Conservation (phyloP, 2,329 filamentous ascomycete species). For the Blastomyces parvus region DNA sequence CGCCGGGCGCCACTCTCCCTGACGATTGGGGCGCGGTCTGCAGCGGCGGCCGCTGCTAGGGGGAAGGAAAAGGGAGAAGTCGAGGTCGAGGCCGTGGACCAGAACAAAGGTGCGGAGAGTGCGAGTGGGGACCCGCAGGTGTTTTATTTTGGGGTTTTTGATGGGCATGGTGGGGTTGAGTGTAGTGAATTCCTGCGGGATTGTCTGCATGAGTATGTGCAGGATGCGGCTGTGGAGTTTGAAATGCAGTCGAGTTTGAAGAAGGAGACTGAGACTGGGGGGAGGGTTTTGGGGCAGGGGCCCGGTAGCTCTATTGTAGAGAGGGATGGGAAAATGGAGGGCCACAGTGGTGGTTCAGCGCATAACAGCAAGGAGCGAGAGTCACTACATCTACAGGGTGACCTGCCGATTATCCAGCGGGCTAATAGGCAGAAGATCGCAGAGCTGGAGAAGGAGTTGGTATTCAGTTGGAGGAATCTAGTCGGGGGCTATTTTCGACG, state of each 20-base stretch:
- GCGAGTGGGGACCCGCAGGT: conserved; percentile 85
- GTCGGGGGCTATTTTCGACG: conserved; percentile 92
- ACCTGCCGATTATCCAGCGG: conserved; percentile 42
- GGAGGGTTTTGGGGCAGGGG: conserved; percentile 4
- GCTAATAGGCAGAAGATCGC: conserved; percentile 53
- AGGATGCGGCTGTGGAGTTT: conserved; percentile 67
- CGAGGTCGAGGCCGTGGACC: conserved; percentile 13
- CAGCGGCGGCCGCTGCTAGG: conserved; percentile 1
- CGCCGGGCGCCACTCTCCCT: conserved; percentile 63
- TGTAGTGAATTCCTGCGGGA: conserved; percentile 82
- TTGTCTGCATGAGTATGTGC: conserved; percentile 78
- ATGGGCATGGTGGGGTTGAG: conserved; percentile 84
- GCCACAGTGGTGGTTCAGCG: not conserved
- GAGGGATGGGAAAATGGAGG: conserved; percentile 6
- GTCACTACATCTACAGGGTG: conserved; percentile 16
- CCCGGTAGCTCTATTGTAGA: conserved; percentile 2
- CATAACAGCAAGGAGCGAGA: conserved; percentile 1
- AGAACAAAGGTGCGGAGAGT: conserved; percentile 60
- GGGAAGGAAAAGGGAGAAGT: not conserved
- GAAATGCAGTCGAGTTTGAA: conserved; percentile 67
- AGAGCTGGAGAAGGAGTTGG: conserved; percentile 59
- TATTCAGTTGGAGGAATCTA: conserved; percentile 68
- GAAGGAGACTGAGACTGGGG: conserved; percentile 21
- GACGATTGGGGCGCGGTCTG: conserved; percentile 30
- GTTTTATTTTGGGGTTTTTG: conserved; percentile 95